Base-by-base conservation (phyloP, 106 monocot genomes). In the Narthecium ossifragum region DNA sequence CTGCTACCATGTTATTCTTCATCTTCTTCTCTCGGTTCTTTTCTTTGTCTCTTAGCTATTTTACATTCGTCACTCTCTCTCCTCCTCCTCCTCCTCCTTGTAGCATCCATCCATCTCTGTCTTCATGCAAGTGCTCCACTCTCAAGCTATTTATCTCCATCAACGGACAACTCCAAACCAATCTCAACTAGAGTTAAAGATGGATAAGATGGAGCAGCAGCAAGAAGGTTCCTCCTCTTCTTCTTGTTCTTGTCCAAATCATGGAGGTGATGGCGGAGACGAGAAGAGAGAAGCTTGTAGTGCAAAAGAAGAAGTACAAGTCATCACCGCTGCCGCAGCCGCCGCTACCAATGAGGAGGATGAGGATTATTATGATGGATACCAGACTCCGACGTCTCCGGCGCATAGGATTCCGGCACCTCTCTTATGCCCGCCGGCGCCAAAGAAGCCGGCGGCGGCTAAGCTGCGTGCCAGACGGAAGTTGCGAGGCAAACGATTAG, bases 311-410 rank as follows among this genome's bases (percentile, higher is more conserved):
- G 43, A 43, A 43, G n/a, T n/a, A n/a, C n/a, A n/a, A n/a, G n/a
- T n/a, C n/a, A n/a, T n/a, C n/a, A n/a, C 13, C 20, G 9, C 50
- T 22, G 20, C 50, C 1, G 50, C 13, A 8, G 13, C 26, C 21
- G 26, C 9, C 9, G 20, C 26, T 18, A 15, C 31, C 28, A 26
- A 14, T 53, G 22, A 41, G 55, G 59, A 14, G 6, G 32, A 32
- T 37, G 31, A 41, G 32, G 55, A 47, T 38, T 46, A 43, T 20
- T 59, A 60, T 29, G 60, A 70, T 37, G 77, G 77, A 0, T 78
- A 78, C 51, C 71, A 67, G 1, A 72, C 77, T 34, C 77, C 77
- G 34, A 78, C 71, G 1, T 78, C 77, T 13, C 71, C 77, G 15
- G 57, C 25, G 1, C 32, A 41, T 38, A 47, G 61, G 40, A 78